Percentiles rank a stretch among this genome's conserved stretches.
Evolutionary conservation across 2,329 filamentous ascomycete genomes (phyloP).

Genomic region (Trichoderma atroviride): DNA sequence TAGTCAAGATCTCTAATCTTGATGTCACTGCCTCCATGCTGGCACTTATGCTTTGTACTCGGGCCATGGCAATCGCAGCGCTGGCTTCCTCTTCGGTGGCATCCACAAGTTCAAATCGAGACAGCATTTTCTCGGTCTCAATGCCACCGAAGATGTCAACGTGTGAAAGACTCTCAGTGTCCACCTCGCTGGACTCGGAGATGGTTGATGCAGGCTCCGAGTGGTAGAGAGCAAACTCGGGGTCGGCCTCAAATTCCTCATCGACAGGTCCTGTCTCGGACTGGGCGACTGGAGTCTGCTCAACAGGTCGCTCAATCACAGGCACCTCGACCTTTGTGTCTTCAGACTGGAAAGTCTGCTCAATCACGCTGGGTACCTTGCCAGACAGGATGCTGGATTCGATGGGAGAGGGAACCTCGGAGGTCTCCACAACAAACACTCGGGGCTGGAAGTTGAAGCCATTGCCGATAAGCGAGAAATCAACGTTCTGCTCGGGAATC

Average conservation of each 20-base stretch:
- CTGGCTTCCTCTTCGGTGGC: slow-evolving; percentile 52
- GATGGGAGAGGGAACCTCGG: slow-evolving; percentile 63
- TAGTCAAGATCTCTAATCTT: slow-evolving; percentile 44
- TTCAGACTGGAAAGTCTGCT: slow-evolving; percentile 45
- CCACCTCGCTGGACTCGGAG: slow-evolving; percentile 38
- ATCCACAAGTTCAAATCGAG: slow-evolving; percentile 67
- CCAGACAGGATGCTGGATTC: slow-evolving; percentile 67
- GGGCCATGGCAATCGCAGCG: slow-evolving; percentile 50
- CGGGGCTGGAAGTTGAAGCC: slow-evolving; percentile 67
- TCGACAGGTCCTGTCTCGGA: slow-evolving; percentile 43
- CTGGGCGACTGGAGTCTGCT: slow-evolving; percentile 39
- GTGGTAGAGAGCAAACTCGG: slow-evolving; percentile 63
- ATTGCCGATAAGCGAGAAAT: slow-evolving; percentile 71
- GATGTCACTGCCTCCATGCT: slow-evolving; percentile 41
- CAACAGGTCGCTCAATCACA: slow-evolving; percentile 53
- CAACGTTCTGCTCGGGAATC: slow-evolving; percentile 77
- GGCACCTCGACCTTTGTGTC: slow-evolving; percentile 61
- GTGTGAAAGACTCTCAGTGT: slow-evolving; percentile 46
- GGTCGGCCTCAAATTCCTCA: slow-evolving; percentile 64
- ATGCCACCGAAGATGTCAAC: slow-evolving; percentile 57
- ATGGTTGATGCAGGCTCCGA: slow-evolving; percentile 40
- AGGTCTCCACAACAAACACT: slow-evolving; percentile 75
- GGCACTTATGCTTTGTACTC: slow-evolving; percentile 54
- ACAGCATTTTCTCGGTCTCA: slow-evolving; percentile 64
- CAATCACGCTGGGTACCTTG: slow-evolving; percentile 64